A percentile compares a stretch with the other conserved stretches of the same genome.
phyloP scores from a whole-genome alignment of 23 red algal species.

The Gracilaria vermiculophylla region DNA sequence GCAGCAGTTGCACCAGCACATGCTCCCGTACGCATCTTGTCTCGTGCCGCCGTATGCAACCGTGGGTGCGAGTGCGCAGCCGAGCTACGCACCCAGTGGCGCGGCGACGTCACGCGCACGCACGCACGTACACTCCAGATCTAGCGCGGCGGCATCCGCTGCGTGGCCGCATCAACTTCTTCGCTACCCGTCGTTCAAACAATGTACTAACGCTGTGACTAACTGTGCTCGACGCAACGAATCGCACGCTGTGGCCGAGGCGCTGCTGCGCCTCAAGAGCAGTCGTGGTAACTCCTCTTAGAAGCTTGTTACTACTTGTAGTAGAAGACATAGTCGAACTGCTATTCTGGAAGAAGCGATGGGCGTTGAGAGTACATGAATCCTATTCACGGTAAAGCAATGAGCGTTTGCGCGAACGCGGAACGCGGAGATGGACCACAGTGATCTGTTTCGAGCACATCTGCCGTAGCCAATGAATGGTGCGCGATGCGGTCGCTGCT shows the following conservation, averaged over 20 bases:
- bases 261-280: not conserved
- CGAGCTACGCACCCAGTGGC: not conserved
- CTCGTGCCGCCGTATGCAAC: not conserved
- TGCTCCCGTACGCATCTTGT: not conserved
- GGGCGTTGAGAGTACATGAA: too few species aligned
- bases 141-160: not conserved
- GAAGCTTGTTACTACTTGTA: too few species aligned
- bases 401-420: too few species aligned
- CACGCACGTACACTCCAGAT: not conserved
- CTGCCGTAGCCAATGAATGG: not conserved
- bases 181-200: not conserved
- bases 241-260: constrained; percentile 22
- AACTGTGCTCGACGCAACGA: not conserved
- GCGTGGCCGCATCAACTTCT: not conserved
- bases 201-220: constrained; percentile 1
- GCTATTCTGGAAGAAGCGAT: too few species aligned
- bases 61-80: not conserved
- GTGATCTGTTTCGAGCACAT: not conserved
- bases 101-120: not conserved
- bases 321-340: too few species aligned
- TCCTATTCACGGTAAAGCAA: too few species aligned
- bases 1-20: not conserved
- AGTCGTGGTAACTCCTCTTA: not conserved
- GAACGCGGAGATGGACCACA: too few species aligned
- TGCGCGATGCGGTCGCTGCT: too few species aligned